Base-by-base conservation (phyloP, 75 land plant genomes). In the Sequoiadendron giganteum region DNA sequence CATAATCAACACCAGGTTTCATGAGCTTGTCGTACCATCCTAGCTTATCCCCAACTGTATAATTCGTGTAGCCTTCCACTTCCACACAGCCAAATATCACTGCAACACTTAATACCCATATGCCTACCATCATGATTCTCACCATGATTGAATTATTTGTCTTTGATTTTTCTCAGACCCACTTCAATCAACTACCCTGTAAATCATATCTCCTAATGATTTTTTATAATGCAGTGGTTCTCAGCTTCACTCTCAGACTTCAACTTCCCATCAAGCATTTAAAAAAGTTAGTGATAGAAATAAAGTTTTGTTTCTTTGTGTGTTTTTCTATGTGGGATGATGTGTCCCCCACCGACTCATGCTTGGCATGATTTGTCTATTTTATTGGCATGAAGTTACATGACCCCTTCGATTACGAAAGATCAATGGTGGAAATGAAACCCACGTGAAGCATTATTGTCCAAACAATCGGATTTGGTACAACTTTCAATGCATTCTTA, bases 11-110 rank as follows among this genome's bases (percentile, higher is more conserved):
- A 43, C 81, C 76, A 52, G 96, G 93, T 65, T 92, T 90, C 52
- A 87, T 65, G 13, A 84, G 45, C 13, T 86, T 89, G 82, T 95
- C 96, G 45, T 83, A 95, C 96, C 96, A 95, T 0, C 96, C 96
- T 85, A 95, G 77, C 9, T 90, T 68, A 54, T 92, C 93, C 48
- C 96, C 96, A 45, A 95, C 96, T 18, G 95, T 95, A 91, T 91
- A 93, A 70, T 95, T 95, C 78, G 90, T 85, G 92, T 94, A 94
- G 14, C 89, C 92, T 34, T 85, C 82, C 38, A 79, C 94, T 73
- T 80, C 68, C 16, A 68, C 89, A 28, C 84, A 32, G 77, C 77
- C 15, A 30, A 73, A 32, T 5, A 73, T 73, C 77, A 73, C 77
- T 32, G 77, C 77, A 73, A 73, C 11, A 34, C 77, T 73, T 9